Conservation (phyloP, 108 stramenopile genomes). For the Mayamaea pseudoterrestris region DNA sequence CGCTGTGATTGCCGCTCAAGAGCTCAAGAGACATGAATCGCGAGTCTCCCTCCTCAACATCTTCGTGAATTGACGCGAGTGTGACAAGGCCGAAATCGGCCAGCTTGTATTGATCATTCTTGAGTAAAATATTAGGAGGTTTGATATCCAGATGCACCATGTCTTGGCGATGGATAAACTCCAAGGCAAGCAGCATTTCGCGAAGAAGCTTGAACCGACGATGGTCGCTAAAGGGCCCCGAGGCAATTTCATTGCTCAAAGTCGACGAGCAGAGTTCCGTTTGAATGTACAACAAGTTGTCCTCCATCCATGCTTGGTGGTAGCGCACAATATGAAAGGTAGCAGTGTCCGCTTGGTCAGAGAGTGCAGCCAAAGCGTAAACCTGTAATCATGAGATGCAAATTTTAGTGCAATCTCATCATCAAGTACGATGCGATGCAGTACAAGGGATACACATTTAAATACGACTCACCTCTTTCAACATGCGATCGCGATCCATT, state of each 20-base stretch:
- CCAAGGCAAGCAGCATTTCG: slow-evolving; percentile 78
- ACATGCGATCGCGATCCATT: slow-evolving; percentile 64
- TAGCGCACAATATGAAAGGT: slow-evolving; percentile 86
- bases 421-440: background rate
- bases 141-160: slow-evolving; percentile 94
- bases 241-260: slow-evolving; percentile 38
- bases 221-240: slow-evolving; percentile 14
- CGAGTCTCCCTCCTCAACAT: slow-evolving; percentile 90
- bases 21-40: slow-evolving; percentile 91
- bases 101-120: slow-evolving; percentile 84
- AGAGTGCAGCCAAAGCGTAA: slow-evolving; percentile 71
- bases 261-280: slow-evolving; percentile 68
- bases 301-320: slow-evolving; percentile 87
- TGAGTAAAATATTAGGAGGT: slow-evolving; percentile 90
- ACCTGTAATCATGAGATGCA: slow-evolving; percentile 24
- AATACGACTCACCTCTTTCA: slow-evolving; percentile 43
- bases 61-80: slow-evolving; percentile 38
- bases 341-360: slow-evolving; percentile 57
- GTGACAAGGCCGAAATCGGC: slow-evolving; percentile 90
- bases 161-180: slow-evolving; percentile 69
- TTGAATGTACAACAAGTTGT: slow-evolving; percentile 71
- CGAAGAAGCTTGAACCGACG: slow-evolving; percentile 68
- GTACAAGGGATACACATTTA: background rate
- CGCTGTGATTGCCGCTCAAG: slow-evolving; percentile 67
- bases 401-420: background rate